These are phyloP conservation scores for Aspergillus luchuensis DNA, from an alignment of 2,329 filamentous ascomycete genomes.

Conservation along the genomic window DNA sequence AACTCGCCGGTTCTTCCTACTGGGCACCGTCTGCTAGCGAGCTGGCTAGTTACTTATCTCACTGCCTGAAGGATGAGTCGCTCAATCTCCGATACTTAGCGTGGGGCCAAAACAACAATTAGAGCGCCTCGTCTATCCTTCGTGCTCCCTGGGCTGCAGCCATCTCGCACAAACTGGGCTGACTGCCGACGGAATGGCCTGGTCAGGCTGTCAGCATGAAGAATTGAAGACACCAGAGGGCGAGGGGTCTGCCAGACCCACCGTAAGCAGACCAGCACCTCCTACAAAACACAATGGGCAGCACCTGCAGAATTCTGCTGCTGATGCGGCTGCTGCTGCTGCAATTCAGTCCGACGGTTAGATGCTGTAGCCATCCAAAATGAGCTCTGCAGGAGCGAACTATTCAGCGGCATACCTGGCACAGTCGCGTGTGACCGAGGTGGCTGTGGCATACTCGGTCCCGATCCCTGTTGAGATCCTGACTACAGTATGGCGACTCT, in stretches of 20 bases:
- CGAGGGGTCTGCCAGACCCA: not conserved
- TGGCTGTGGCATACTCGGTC: slow-evolving; percentile 16
- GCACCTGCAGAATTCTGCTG: too few species aligned
- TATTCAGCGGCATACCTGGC: slow-evolving; percentile 12
- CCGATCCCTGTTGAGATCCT: slow-evolving; percentile 19
- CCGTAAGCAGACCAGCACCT: not conserved
- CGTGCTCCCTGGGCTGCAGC: not conserved
- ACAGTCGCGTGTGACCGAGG: slow-evolving; percentile 12
- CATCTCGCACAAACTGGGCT: not conserved
- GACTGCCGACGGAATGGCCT: not conserved
- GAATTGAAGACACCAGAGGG: too few species aligned
- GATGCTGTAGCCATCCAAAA: not conserved
- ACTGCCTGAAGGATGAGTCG: slow-evolving; percentile 4
- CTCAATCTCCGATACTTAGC: not conserved
- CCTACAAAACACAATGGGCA: not conserved
- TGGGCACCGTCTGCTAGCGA: not conserved
- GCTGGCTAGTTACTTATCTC: not conserved
- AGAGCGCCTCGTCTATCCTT: not conserved
- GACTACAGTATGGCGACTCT: slow-evolving; percentile 17
- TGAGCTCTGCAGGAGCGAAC: not conserved
- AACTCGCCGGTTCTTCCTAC: not conserved
- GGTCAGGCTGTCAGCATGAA: not conserved
- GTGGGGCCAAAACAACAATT: not conserved
- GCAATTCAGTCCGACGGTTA: too few species aligned
- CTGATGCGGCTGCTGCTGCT: too few species aligned